Conservation (phyloP, 2,329 filamentous ascomycete species). For the Alternaria viburni region DNA sequence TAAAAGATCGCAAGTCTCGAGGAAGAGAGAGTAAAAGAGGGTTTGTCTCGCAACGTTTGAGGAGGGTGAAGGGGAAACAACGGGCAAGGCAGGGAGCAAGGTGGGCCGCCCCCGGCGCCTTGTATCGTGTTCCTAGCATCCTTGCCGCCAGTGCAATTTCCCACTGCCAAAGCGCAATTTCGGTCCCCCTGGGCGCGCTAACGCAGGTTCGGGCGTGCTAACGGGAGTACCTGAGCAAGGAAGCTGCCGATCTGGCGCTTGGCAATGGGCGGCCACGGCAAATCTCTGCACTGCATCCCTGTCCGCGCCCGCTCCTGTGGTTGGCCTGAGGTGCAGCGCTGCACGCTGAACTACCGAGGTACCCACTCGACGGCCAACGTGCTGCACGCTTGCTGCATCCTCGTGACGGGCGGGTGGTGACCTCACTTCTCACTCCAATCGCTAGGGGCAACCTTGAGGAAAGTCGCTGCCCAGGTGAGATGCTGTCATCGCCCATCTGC, state of each 20-base stretch:
- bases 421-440: not conserved
- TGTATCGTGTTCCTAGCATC: constrained; percentile 31
- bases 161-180: not conserved
- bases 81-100: not conserved
- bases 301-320: not conserved
- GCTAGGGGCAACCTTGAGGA: constrained; percentile 5
- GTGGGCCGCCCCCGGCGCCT: constrained; percentile 16
- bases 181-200: constrained; percentile 9
- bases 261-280: not conserved
- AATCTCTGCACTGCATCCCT: constrained; percentile 1
- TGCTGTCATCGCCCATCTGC: not conserved
- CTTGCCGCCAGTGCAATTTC: constrained; percentile 32
- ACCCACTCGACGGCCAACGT: not conserved
- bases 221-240: constrained; percentile 16
- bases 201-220: constrained; percentile 1
- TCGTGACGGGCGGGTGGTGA: constrained; percentile 1
- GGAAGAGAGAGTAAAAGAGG: constrained; percentile 19
- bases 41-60: constrained; percentile 26
- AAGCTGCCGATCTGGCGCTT: constrained; percentile 9
- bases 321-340: not conserved
- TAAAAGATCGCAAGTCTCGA: constrained; percentile 5
- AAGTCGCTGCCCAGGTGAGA: not conserved
- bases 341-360: not conserved
- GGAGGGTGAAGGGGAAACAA: constrained; percentile 24
- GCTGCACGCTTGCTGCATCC: not conserved